Evolutionary conservation across 805 yeast species (phyloP), one percentile per base, ranked within the genome.

Genomic region (Metschnikowia picachoensis): DNA sequence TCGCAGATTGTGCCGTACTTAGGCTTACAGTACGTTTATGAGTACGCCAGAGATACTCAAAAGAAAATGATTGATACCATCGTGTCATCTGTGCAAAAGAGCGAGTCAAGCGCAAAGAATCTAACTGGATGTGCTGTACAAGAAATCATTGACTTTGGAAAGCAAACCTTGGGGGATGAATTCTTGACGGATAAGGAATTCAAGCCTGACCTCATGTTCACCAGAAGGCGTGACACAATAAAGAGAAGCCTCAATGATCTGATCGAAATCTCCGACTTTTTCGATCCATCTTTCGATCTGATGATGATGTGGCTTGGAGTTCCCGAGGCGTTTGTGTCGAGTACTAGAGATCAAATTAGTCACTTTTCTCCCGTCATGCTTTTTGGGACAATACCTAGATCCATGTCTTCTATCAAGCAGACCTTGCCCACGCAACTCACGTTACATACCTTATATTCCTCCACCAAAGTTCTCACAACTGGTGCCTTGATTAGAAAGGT

Each of bases 151-250:
- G 51, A 63, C 7, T 54, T 83, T 15, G 98, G 97, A 0, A 72
- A 76, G 39, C 68, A 67, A 3, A 76, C 79, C n/a, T 68, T 90
- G 37, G 88, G 88, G 8, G 84, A 80, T 28, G 77, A 78, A 42
- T 77, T 76, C 51, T 69, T 80, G 41, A 69, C 78, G 27, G 84
- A 82, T 43, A 78, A 82, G 43, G 74, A 74, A 8, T 88, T 88
- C 62, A 77, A 84, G 47, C 76, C 85, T 9, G 82, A 80, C 28
- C 76, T 85, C 34, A 94, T 94, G 98, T 92, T 90, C 58, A 79
- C 89, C 2, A 80, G 89, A 54, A 75, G 76, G 47, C 78, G 75
- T 34, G 96, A 94, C 57, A 63, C 75, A 4, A 65, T 82, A 30
- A 72, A 78, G 31, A 78, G 83, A 51, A 73, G 77, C 34, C 70